Base-by-base conservation (phyloP, 441 rosid genomes). In the Flueggea neowawraea region DNA sequence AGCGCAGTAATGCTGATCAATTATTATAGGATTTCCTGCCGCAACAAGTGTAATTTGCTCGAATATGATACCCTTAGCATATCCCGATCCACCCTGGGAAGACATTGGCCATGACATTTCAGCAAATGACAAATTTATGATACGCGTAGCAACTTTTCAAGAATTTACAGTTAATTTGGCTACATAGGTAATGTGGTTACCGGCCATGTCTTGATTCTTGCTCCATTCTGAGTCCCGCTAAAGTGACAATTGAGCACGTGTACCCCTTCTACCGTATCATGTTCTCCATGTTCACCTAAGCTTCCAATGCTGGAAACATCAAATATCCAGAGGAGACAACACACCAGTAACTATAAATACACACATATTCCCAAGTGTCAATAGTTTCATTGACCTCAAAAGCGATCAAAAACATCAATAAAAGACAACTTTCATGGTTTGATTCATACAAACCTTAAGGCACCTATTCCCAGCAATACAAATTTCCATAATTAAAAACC, bases 201-300 rank as follows among this genome's bases (percentile, higher is more conserved):
- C 72, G 54, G 70, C 48, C 60, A 43, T 31, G 84, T 82, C 77
- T 82, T 82, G 65, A 82, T 79, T 60, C 87, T 77, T 6, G 73
- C 84, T 13, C 84, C 84, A 36, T 65, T 65, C 33, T 17, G 44
- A 3, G 84, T 63, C 16, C 52, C 61, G 5, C 10, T 60, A 54
- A 77, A 76, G 31, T 11, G 75, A 52, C 83, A 69, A 32, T 64
- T 17, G 41, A 6, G 43, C 7, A 79, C 77, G 4, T 31, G 59
- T 16, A 79, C 72, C 2, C 69, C 64, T 58, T 78, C 74, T 2
- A 77, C 87, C 0, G 8, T 31, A 0, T 71, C 69, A n/a, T n/a
- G 0, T 0, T 16, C 32, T 14, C 66, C 67, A 16, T 31, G 2
- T 3, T 11, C 36, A 6, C 84, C 82, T 10, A 82, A 56, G 65